Evolutionary conservation across 768 basidiomycete species (phyloP), one percentile per base, ranked within the genome.

Genomic region (Lentinus brumalis): DNA sequence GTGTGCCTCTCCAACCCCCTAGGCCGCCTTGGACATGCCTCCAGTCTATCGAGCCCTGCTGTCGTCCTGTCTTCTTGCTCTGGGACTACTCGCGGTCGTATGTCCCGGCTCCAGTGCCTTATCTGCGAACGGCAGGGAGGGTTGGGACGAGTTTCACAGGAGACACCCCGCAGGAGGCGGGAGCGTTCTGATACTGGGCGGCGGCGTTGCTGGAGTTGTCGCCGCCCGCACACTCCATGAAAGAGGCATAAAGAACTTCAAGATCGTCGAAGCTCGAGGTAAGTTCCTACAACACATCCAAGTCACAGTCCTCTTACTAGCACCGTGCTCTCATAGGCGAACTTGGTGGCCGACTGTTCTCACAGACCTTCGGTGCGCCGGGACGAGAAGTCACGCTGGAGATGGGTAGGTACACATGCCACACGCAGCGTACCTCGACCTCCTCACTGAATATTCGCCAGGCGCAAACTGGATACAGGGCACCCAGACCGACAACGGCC

Each of bases 391-490:
- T 71, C 52, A 76, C 76, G 1, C 67, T 88, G 14, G 86, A 88
- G 66, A 15, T 60, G 8, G 59, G 59, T 54, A 32, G 26, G 53
- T 41, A 6, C 68, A 78, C 9, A 7, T 35, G 35, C 35, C 35
- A 11, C 35, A 11, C 35, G 35, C 1, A 35, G 35, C 35, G 35
- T 35, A 35, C 35, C 11, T 35, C 44, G 15, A 38, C 10, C 50
- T 3, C 11, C 35, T 35, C 35, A 35, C 11, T 35, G 11, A 7
- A 35, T 3, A 35, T 11, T 11, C 35, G 35, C 11, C 35, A 12
- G 85, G 85, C 45, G 78, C 86, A 8, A 86, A 86, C 62, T 88
- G 86, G 86, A 74, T 88, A 35, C 85, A 79, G 59, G 77, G 81
- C 26, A 80, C 79, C 0, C 83, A 83, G 59, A 68, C 72, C 2